These are phyloP conservation scores for Ichthyophthirius multifiliis DNA, from an alignment of 169 alveolate species.

Conservation along the genomic window DNA sequence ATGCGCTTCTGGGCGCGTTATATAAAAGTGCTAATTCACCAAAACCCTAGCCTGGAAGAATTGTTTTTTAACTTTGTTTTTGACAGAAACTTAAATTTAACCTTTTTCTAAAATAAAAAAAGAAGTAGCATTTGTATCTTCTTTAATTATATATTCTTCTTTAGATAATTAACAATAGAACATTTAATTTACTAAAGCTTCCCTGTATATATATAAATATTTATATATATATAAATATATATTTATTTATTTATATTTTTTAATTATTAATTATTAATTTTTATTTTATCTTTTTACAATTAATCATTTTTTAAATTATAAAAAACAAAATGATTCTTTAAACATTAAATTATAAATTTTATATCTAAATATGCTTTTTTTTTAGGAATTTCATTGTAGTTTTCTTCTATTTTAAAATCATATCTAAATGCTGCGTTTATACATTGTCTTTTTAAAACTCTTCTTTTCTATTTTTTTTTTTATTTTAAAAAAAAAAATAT, in stretches of 20 bases:
- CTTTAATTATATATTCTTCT: conserved; percentile 47
- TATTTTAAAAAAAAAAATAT: too few species aligned
- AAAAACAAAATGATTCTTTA: conserved; percentile 26
- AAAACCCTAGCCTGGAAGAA: conserved; percentile 25
- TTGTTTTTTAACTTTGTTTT: conserved; percentile 17
- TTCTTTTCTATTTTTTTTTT: too few species aligned
- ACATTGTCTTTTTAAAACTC: too few species aligned
- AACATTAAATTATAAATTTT: conserved; percentile 13
- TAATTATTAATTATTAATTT: background rate
- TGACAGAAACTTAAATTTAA: conserved; percentile 24
- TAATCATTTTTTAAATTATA: background rate
- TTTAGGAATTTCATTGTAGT: background rate
- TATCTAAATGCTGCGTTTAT: too few species aligned
- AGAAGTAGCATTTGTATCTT: conserved; percentile 58
- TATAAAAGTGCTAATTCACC: conserved; percentile 36
- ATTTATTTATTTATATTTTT: too few species aligned
- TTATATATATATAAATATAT: background rate
- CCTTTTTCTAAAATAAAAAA: conserved; percentile 38
- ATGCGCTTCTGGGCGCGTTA: conserved; percentile 50
- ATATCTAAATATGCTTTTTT: conserved; percentile 17
- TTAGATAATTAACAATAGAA: conserved; percentile 34
- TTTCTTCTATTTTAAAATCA: too few species aligned
- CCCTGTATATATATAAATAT: conserved; percentile 17
- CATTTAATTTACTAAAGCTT: conserved; percentile 29
- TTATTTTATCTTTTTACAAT: background rate